Conservation (phyloP, 306 rosid species). For the Casuarina equisetifolia region DNA sequence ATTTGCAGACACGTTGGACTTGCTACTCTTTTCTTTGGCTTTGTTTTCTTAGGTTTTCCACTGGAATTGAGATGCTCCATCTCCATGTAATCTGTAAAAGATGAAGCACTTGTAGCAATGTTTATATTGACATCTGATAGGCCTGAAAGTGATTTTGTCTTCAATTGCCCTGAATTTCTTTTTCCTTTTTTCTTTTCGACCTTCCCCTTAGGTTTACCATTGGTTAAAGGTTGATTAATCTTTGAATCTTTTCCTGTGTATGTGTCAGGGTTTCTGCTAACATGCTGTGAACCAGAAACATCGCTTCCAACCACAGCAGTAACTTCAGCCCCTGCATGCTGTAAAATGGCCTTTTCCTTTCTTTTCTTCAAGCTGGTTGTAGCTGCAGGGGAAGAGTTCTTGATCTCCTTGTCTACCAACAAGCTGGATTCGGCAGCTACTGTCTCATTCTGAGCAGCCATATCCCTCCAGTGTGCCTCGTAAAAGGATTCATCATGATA, state of each 20-base stretch:
- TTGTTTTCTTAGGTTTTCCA: slow-evolving; percentile 33
- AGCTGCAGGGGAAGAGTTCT: slow-evolving; percentile 2
- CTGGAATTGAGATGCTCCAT: slow-evolving; percentile 6
- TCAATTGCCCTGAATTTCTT: slow-evolving; percentile 36
- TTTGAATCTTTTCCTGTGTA: slow-evolving; percentile 15
- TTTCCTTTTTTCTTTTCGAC: slow-evolving; percentile 33
- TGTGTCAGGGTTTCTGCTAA: slow-evolving; percentile 27
- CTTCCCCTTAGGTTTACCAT: slow-evolving; percentile 22
- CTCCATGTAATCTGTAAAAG: slow-evolving; percentile 28
- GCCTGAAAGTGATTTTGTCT: slow-evolving; percentile 60
- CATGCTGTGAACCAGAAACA: slow-evolving; percentile 11
- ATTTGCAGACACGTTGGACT: slow-evolving; percentile 23
- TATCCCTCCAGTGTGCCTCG: slow-evolving; percentile 19
- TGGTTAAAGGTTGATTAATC: neutral
- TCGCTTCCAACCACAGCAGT: slow-evolving; percentile 26
- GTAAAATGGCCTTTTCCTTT: slow-evolving; percentile 24
- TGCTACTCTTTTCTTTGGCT: slow-evolving; percentile 31
- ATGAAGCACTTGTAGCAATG: slow-evolving; percentile 20
- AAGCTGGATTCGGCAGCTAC: slow-evolving; percentile 26
- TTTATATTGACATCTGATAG: slow-evolving; percentile 50
- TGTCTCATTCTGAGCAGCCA: slow-evolving; percentile 28
- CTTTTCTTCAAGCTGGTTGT: slow-evolving; percentile 37
- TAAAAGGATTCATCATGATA: slow-evolving; percentile 56
- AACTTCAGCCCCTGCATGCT: slow-evolving; percentile 34
- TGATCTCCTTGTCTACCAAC: slow-evolving; percentile 27